phyloP scores from a whole-genome alignment of 176 grass and related monocot genomes.

The Poa pratensis region DNA sequence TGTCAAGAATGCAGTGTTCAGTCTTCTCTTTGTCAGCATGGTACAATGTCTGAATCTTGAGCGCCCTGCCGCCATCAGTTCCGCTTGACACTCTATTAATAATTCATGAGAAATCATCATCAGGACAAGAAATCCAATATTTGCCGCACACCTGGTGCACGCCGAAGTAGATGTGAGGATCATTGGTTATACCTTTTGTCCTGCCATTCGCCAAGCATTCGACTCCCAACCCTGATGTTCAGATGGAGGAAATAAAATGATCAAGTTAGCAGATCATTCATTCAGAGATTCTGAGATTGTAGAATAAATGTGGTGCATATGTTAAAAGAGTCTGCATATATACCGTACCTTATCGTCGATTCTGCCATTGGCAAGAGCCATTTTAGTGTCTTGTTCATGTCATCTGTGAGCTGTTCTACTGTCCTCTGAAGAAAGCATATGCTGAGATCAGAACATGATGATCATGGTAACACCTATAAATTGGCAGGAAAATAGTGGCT shows the following conservation, averaged over 20 bases:
- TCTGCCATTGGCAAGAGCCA: conserved; percentile 68
- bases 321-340: not conserved
- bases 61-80: not conserved
- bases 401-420: conserved; percentile 36
- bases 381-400: conserved; percentile 62
- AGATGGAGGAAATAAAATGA: not conserved
- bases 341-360: conserved; percentile 56
- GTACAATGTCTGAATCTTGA: conserved; percentile 59
- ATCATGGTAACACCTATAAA: conserved; percentile 6
- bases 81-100: not conserved
- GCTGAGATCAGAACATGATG: conserved; percentile 18
- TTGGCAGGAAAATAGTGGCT: not conserved
- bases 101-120: conserved; percentile 1
- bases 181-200: conserved; percentile 25
- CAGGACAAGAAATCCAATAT: not conserved
- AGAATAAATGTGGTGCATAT: not conserved
- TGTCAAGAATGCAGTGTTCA: conserved; percentile 56
- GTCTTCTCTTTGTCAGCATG: conserved; percentile 65
- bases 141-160: not conserved
- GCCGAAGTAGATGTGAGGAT: not conserved
- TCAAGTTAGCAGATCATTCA: conserved; percentile 12
- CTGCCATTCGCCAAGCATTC: conserved; percentile 27
- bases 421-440: conserved; percentile 47
- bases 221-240: not conserved
- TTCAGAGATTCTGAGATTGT: not conserved